These are phyloP conservation scores for Zarea fungicola DNA, from an alignment of 2,329 filamentous ascomycete species.

Conservation along the genomic window DNA sequence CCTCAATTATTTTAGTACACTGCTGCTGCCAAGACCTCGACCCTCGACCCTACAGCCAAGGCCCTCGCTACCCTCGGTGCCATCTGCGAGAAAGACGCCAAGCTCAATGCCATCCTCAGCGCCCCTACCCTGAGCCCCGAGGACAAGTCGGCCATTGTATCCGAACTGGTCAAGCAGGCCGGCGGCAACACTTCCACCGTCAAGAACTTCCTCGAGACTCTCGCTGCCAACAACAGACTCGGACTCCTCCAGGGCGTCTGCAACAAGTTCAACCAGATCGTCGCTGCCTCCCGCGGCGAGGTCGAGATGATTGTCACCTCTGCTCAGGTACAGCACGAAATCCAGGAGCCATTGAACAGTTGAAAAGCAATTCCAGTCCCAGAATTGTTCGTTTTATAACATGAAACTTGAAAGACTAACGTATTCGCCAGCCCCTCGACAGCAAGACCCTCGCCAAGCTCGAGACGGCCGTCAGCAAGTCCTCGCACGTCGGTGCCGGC, in stretches of 20 bases:
- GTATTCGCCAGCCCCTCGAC: constrained; percentile 65
- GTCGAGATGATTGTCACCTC: constrained; percentile 88
- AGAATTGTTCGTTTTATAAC: too few species aligned
- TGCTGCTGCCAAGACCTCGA: constrained; percentile 80
- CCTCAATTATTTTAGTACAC: constrained; percentile 73
- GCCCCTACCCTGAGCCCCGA: constrained; percentile 71
- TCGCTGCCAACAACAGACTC: constrained; percentile 96
- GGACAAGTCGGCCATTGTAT: constrained; percentile 83
- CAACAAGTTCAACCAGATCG: constrained; percentile 81
- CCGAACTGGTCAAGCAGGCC: constrained; percentile 81
- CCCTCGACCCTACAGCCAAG: constrained; percentile 80
- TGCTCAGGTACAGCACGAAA: constrained; percentile 64
- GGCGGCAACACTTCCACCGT: constrained; percentile 73
- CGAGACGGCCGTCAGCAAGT: constrained; percentile 85
- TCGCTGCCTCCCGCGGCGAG: constrained; percentile 87
- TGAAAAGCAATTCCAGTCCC: too few species aligned
- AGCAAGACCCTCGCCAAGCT: constrained; percentile 78
- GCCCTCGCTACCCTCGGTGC: constrained; percentile 66
- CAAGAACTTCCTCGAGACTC: constrained; percentile 86
- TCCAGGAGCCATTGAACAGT: background rate
- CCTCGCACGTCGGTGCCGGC: constrained; percentile 77
- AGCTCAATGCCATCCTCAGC: constrained; percentile 69
- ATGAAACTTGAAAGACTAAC: constrained; percentile 25
- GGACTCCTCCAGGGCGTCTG: constrained; percentile 74
- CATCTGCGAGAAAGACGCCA: constrained; percentile 75